These are phyloP conservation scores for Backusella tarrabulga DNA, from an alignment of 192 early-diverging fungal genomes.

Conservation along the genomic window DNA sequence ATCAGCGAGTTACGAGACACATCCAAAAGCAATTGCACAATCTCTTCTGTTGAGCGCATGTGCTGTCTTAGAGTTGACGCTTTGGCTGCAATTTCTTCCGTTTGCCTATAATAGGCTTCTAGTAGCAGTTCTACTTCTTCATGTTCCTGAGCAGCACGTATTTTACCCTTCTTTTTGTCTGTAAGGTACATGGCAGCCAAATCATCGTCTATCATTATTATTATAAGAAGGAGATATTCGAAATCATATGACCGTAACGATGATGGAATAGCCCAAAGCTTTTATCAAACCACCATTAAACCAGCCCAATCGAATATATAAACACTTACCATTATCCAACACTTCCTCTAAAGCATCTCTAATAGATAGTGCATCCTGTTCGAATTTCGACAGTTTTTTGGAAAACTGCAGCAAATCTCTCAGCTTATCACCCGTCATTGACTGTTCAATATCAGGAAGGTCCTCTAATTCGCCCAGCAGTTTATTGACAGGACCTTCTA, in stretches of 20 bases:
- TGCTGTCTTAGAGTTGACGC: slow-evolving; percentile 65
- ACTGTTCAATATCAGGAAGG: slow-evolving; percentile 76
- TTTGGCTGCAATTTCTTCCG: slow-evolving; percentile 80
- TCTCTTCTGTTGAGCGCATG: slow-evolving; percentile 78
- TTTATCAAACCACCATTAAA: background rate
- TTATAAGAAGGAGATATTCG: background rate
- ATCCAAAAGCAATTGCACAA: slow-evolving; percentile 83
- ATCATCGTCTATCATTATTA: slow-evolving; percentile 68
- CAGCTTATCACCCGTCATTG: slow-evolving; percentile 70
- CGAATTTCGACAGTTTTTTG: slow-evolving; percentile 77
- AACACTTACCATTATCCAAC: slow-evolving; percentile 59
- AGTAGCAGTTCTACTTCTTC: slow-evolving; percentile 89
- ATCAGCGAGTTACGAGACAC: slow-evolving; percentile 83
- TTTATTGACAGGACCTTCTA: slow-evolving; percentile 63
- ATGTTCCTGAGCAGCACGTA: slow-evolving; percentile 65
- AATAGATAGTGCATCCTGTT: slow-evolving; percentile 72
- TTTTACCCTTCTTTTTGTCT: slow-evolving; percentile 63
- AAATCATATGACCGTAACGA: too few species aligned
- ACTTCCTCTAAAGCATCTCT: slow-evolving; percentile 79
- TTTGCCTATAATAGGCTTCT: slow-evolving; percentile 86
- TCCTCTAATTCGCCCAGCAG: slow-evolving; percentile 57
- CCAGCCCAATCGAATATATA: background rate
- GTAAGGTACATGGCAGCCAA: slow-evolving; percentile 88
- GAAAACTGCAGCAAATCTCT: slow-evolving; percentile 77
- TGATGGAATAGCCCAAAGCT: too few species aligned